These are phyloP conservation scores for Arabidopsis hybrid DNA, from an alignment of 441 rosid genomes.

Conservation along the genomic window DNA sequence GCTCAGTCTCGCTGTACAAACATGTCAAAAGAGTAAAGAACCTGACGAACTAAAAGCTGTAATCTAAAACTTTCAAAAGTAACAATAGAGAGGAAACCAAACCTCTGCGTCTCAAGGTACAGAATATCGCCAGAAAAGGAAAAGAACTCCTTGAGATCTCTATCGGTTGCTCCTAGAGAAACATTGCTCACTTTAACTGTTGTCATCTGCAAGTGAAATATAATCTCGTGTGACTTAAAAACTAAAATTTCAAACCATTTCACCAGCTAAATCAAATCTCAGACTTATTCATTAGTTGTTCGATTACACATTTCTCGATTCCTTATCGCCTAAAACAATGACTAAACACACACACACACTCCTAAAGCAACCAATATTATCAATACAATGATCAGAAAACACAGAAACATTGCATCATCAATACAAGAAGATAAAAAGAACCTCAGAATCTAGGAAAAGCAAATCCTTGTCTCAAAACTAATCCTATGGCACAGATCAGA, in stretches of 20 bases:
- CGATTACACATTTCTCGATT: not conserved
- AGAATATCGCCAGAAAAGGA: slow-evolving; percentile 90
- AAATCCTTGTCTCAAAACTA: not conserved
- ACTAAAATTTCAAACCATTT: too few species aligned
- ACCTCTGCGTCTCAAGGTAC: slow-evolving; percentile 81
- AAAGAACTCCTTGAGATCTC: slow-evolving; percentile 87
- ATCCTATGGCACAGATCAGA: slow-evolving; percentile 2
- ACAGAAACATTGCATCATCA: slow-evolving; percentile 11
- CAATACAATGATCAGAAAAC: not conserved
- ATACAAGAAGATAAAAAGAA: not conserved
- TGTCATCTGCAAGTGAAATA: slow-evolving; percentile 55
- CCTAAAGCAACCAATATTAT: not conserved
- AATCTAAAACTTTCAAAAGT: slow-evolving; percentile 2
- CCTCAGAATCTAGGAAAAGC: slow-evolving; percentile 3
- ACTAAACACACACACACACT: not conserved
- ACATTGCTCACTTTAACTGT: slow-evolving; percentile 84
- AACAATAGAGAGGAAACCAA: slow-evolving; percentile 10
- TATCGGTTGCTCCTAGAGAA: slow-evolving; percentile 75
- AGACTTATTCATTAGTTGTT: not conserved
- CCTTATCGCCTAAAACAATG: not conserved
- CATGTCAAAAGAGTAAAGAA: slow-evolving; percentile 4
- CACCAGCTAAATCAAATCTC: slow-evolving; percentile 9
- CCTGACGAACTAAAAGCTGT: not conserved
- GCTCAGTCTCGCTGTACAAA: slow-evolving; percentile 59
- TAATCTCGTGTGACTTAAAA: slow-evolving; percentile 14